phyloP scores from a whole-genome alignment of 371 early-diverging fungal species.

The Circinella umbellata region DNA sequence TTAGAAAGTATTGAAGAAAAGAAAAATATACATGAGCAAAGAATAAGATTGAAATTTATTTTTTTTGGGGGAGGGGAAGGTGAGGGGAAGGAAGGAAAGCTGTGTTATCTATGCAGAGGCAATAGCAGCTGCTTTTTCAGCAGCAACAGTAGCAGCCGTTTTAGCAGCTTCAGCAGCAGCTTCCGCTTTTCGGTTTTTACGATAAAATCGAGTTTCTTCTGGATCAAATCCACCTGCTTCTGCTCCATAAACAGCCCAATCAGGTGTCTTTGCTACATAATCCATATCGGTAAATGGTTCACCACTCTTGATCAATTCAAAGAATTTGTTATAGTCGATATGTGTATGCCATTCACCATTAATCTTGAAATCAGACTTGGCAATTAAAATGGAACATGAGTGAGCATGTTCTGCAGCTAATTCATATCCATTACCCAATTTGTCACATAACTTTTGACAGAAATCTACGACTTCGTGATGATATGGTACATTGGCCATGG shows the following conservation, averaged over 20 bases:
- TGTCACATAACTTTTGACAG: slow-evolving; percentile 59
- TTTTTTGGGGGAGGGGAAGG: no score
- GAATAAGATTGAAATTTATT: no score
- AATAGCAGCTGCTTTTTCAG: slow-evolving; percentile 4
- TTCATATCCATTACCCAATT: slow-evolving; percentile 70
- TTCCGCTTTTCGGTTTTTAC: slow-evolving; percentile 55
- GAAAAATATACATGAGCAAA: no score
- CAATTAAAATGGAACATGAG: slow-evolving; percentile 76
- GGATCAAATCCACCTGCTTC: slow-evolving; percentile 82
- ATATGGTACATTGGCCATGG: slow-evolving; percentile 78
- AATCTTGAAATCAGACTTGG: slow-evolving; percentile 70
- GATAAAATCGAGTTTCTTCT: slow-evolving; percentile 69
- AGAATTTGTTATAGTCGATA: slow-evolving; percentile 81
- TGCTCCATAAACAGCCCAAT: slow-evolving; percentile 81
- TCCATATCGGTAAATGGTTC: slow-evolving; percentile 71
- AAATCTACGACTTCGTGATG: slow-evolving; percentile 81
- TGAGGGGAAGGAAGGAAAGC: neutral
- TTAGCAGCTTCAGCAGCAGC: neutral
- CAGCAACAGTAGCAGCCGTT: slow-evolving; percentile 2
- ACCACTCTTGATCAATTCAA: slow-evolving; percentile 67
- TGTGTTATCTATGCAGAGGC: neutral
- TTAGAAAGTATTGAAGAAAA: no score
- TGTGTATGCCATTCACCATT: slow-evolving; percentile 81
- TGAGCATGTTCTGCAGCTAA: slow-evolving; percentile 81
- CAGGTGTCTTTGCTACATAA: slow-evolving; percentile 76